Percentiles rank a stretch among this genome's conserved stretches.
These are phyloP conservation scores for Pseudogymnoascus sp. DNA, from an alignment of 2,329 filamentous ascomycete genomes.

Conservation along the genomic window DNA sequence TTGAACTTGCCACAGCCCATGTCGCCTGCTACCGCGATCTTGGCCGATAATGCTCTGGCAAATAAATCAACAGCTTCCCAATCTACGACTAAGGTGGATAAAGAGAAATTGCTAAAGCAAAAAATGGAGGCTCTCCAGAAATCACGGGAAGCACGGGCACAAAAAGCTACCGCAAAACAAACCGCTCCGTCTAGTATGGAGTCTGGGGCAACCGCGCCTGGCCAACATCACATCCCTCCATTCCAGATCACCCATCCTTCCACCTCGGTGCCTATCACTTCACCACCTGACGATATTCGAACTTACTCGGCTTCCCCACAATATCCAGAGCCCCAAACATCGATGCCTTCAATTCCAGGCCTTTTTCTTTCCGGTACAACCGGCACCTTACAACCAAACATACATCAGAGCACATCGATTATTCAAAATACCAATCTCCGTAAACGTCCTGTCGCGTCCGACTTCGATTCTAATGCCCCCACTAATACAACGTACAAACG, in stretches of 20 bases:
- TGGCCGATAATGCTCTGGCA: constrained; percentile 14
- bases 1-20: constrained; percentile 10
- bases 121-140: constrained; percentile 71
- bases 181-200: not conserved
- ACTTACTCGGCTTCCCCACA: not conserved
- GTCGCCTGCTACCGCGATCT: constrained; percentile 10
- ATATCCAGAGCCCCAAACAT: constrained; percentile 12
- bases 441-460: constrained; percentile 62
- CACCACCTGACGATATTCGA: not conserved
- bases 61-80: constrained; percentile 9
- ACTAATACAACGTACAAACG: constrained; percentile 38
- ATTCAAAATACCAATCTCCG: constrained; percentile 15
- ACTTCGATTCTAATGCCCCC: constrained; percentile 55
- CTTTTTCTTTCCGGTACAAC: constrained; percentile 28
- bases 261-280: not conserved
- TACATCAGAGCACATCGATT: constrained; percentile 6
- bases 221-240: not conserved
- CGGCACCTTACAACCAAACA: not conserved
- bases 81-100: constrained; percentile 50
- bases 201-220: not conserved
- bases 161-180: constrained; percentile 31
- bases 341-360: constrained; percentile 31
- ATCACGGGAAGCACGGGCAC: constrained; percentile 40
- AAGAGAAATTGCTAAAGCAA: constrained; percentile 65
- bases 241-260: not conserved